Percentiles rank a stretch among this genome's conserved stretches.
Conservation (phyloP, 2,329 filamentous ascomycete genomes). For the Sclerotinia subarctica region DNA sequence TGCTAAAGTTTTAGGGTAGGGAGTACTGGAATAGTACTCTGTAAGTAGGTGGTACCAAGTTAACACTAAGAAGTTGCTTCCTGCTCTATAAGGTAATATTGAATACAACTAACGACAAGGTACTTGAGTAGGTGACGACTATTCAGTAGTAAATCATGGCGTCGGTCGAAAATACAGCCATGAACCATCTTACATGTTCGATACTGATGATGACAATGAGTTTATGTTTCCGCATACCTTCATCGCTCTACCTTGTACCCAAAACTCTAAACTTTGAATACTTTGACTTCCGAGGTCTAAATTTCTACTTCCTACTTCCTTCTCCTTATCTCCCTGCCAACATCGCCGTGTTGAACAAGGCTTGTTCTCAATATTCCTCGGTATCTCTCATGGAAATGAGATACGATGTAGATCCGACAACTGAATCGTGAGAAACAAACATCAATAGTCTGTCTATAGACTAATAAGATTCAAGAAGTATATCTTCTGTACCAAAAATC, state of each 20-base stretch:
- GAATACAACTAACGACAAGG: background rate
- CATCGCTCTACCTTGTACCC: too few species aligned
- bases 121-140: background rate
- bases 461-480: background rate
- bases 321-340: background rate
- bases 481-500: background rate
- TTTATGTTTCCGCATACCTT: too few species aligned
- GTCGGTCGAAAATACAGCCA: background rate
- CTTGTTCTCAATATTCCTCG: background rate
- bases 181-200: background rate
- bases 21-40: background rate
- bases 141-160: too few species aligned
- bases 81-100: background rate
- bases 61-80: background rate
- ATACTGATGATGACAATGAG: too few species aligned
- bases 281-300: background rate
- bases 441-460: background rate
- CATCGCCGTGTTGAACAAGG: too few species aligned
- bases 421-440: background rate
- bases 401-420: slow-evolving; percentile 8
- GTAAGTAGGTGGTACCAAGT: background rate
- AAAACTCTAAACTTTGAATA: too few species aligned
- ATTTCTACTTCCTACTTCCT: too few species aligned
- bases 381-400: background rate
- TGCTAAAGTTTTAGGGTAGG: background rate